Percentiles rank a stretch among this genome's conserved stretches.
Evolutionary conservation across 495 filamentous ascomycete genomes (phyloP).

Genomic region (Penicillium bovifimosum): DNA sequence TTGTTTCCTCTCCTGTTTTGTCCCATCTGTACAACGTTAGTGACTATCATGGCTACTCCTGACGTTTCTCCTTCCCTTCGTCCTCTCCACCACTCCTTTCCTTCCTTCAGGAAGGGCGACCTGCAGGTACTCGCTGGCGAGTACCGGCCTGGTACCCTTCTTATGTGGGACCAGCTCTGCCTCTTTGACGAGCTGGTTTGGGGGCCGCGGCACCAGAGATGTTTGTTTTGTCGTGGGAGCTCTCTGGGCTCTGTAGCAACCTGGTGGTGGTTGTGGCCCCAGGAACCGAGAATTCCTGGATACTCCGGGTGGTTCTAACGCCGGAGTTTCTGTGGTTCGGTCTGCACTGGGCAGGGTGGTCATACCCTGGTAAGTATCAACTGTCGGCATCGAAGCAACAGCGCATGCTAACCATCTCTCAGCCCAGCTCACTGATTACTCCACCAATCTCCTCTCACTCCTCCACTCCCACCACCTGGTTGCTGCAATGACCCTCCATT

Average conservation of each 20-base stretch:
- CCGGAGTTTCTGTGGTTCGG: conserved; percentile 7
- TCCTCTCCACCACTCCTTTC: too few species aligned
- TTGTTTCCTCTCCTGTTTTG: not conserved
- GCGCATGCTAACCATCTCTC: not conserved
- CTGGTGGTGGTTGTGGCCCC: conserved; percentile 5
- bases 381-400: not conserved
- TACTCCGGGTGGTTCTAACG: conserved; percentile 1
- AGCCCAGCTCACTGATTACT: not conserved
- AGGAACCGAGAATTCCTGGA: not conserved
- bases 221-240: not conserved
- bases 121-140: conserved; percentile 1
- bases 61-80: too few species aligned
- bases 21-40: not conserved
- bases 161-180: not conserved
- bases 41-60: not conserved
- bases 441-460: not conserved
- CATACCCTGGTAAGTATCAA: not conserved
- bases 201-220: not conserved
- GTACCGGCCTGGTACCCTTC: not conserved
- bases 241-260: not conserved
- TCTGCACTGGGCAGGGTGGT: conserved; percentile 3
- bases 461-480: not conserved
- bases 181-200: not conserved
- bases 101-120: too few species aligned
- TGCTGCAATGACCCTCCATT: not conserved